phyloP scores from a whole-genome alignment of 352 stramenopile genomes.

The Pythium biforme region DNA sequence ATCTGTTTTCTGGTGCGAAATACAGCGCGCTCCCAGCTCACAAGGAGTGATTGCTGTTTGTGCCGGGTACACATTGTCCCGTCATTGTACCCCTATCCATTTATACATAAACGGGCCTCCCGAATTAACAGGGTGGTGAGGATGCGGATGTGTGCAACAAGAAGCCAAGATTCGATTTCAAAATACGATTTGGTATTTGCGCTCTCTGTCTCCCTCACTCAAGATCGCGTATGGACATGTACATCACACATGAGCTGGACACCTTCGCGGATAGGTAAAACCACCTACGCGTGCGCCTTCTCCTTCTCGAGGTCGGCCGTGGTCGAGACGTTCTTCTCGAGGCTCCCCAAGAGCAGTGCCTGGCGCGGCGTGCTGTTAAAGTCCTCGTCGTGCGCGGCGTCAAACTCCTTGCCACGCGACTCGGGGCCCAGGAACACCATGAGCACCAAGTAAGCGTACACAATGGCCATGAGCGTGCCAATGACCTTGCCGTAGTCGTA shows the following conservation, averaged over 20 bases:
- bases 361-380: constrained; percentile 34
- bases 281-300: constrained; percentile 23
- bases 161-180: too few relatives aligned
- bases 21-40: too few relatives aligned
- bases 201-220: too few relatives aligned
- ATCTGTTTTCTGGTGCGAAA: too few relatives aligned
- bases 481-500: constrained; percentile 61
- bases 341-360: constrained; percentile 26
- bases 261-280: neutral
- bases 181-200: too few relatives aligned
- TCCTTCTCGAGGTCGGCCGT: constrained; percentile 13
- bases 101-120: too few relatives aligned
- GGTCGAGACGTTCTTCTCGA: constrained; percentile 30
- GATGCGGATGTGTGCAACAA: too few relatives aligned
- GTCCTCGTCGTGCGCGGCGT: constrained; percentile 22
- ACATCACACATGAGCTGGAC: neutral
- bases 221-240: neutral
- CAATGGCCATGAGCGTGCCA: constrained; percentile 38
- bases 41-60: too few relatives aligned
- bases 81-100: too few relatives aligned
- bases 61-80: too few relatives aligned
- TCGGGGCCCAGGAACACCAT: constrained; percentile 47
- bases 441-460: constrained; percentile 44
- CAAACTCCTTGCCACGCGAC: constrained; percentile 22
- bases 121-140: too few relatives aligned